Evolutionary conservation across 768 basidiomycete genomes (phyloP), one percentile per base, ranked within the genome.

Genomic region (Phylloporus scabripes): DNA sequence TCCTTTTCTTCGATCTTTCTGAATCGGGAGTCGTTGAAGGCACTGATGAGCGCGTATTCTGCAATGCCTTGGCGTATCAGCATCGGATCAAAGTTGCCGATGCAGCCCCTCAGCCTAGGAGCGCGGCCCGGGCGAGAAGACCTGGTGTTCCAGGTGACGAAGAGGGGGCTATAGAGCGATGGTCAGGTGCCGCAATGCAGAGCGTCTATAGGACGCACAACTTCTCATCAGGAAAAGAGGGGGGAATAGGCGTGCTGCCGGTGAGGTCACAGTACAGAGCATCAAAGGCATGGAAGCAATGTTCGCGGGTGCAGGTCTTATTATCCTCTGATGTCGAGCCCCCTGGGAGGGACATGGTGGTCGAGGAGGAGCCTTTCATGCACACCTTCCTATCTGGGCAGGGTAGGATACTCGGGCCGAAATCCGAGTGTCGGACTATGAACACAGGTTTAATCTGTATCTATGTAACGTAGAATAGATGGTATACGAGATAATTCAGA

Each of bases 81-180:
- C 65, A 84, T 75, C 10, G 89, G 76, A 29, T 85, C 81, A 60
- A 99, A 99, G 68, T 80, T 92, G 60, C 95, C 95, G 58, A 99
- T 97, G 70, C 95, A 99, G 41, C 95, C 95, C 45, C 95, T 74
- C 53, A 99, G 73, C 50, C 79, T 75, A 39, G 81, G 74, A 18
- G 78, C 64, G 50, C 80, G 77, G 28, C 81, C 82, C 17, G 80
- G 71, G 49, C 79, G 81, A 49, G 74, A 75, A 28, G 79, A 74
- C 51, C 77, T 78, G 39, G 80, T 85, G 68, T 92, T 93, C 94
- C 94, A 99, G 6, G 95, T 98, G 28, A 98, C 92, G 68, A 99
- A 99, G 48, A 99, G 74, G 11, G 94, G 92, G 68, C 66, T 67
- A 14, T 33, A 42, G 7, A 26, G 33, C 26, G 32, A n/a, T 31